These are phyloP conservation scores for Primulina eburnea DNA, from an alignment of 257 asterid genomes.

Conservation along the genomic window DNA sequence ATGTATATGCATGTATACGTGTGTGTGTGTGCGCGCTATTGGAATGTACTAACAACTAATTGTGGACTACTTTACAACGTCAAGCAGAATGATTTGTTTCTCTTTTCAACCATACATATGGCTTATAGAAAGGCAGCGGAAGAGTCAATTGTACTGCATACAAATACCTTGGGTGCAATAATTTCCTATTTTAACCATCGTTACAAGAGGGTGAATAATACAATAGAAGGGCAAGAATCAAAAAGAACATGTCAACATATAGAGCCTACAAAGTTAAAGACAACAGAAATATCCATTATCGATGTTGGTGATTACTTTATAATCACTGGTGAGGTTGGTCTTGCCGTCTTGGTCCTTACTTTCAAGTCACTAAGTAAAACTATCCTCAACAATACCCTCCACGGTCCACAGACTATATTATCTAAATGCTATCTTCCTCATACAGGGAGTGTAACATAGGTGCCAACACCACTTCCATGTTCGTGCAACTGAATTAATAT, in stretches of 20 bases:
- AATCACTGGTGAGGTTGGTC: background rate
- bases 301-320: too few species aligned
- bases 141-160: background rate
- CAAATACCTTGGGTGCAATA: background rate
- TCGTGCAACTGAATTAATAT: background rate
- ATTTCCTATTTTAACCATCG: background rate
- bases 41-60: background rate
- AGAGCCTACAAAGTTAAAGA: background rate
- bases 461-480: background rate
- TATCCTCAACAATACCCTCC: background rate
- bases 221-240: background rate
- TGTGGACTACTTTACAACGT: background rate
- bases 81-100: background rate
- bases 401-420: background rate
- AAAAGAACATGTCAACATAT: background rate
- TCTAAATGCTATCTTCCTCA: background rate
- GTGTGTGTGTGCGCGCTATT: too few species aligned
- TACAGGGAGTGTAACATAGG: background rate
- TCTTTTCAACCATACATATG: slow-evolving; percentile 5
- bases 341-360: background rate
- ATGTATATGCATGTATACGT: background rate
- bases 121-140: background rate
- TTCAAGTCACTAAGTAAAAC: background rate
- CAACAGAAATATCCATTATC: background rate
- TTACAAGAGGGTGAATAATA: background rate